Conservation (phyloP, 2,329 filamentous ascomycete genomes). For the Colletotrichum simmondsii region DNA sequence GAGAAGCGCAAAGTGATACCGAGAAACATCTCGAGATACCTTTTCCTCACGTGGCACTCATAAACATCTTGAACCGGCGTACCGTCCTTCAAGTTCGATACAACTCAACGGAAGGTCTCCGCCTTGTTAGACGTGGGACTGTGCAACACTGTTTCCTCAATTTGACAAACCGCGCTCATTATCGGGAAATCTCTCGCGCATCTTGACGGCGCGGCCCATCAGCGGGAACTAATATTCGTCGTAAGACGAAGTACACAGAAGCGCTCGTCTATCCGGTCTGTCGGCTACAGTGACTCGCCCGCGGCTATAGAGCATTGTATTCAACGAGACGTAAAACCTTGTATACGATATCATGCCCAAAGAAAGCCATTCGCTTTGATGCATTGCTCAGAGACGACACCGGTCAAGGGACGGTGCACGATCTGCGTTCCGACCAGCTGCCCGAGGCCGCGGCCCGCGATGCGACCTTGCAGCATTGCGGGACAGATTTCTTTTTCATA, state of each 20-base stretch:
- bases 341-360: neutral
- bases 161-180: neutral
- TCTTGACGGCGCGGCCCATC: neutral
- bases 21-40: neutral
- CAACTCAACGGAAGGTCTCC: neutral
- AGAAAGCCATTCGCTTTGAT: neutral
- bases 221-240: neutral
- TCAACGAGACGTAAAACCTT: neutral
- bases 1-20: neutral
- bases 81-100: too few species aligned
- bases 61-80: too few species aligned
- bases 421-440: slow-evolving; percentile 1
- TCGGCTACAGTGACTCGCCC: neutral
- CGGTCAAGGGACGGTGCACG: neutral
- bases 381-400: neutral
- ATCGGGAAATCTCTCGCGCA: neutral
- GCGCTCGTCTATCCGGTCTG: neutral
- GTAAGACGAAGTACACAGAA: neutral
- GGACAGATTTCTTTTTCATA: neutral
- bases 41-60: neutral
- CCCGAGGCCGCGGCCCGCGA: slow-evolving; percentile 8
- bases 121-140: neutral
- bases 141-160: neutral
- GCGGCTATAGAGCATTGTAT: neutral
- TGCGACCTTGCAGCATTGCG: slow-evolving; percentile 15